phyloP scores from a whole-genome alignment of 1,284 basidiomycete species.

The Meira miltonrushii region DNA sequence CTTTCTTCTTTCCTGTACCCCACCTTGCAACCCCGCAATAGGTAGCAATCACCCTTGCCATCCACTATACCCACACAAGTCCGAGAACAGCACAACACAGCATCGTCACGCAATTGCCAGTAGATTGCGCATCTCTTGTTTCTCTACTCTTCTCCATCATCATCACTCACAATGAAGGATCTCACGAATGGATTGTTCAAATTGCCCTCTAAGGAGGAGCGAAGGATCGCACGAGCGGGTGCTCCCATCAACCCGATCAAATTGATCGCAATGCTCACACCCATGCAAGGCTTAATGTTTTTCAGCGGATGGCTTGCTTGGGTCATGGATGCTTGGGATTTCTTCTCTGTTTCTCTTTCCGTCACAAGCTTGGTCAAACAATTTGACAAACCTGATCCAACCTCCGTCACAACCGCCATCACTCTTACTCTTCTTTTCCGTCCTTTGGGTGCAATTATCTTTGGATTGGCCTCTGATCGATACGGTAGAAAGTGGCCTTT shows the following conservation, averaged over 20 bases:
- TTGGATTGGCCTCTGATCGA: conserved; percentile 59
- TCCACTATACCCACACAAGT: no score
- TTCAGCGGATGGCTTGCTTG: conserved; percentile 45
- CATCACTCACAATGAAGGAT: conserved; percentile 27
- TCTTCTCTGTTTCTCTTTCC: conserved; percentile 46
- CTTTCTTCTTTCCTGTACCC: no score
- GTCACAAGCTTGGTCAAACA: conserved; percentile 21
- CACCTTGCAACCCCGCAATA: no score
- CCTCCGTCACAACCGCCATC: conserved; percentile 60
- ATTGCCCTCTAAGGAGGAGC: conserved; percentile 43
- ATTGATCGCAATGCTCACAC: conserved; percentile 32
- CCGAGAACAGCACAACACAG: no score
- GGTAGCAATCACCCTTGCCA: no score
- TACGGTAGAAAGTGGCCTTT: conserved; percentile 91
- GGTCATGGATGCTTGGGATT: conserved; percentile 48
- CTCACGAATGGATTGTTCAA: conserved; percentile 46
- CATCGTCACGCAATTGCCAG: no score
- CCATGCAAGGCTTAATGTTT: conserved; percentile 35
- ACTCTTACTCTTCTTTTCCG: conserved; percentile 89
- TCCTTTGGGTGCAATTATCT: conserved; percentile 76
- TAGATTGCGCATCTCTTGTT: background rate
- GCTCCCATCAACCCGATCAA: conserved; percentile 46
- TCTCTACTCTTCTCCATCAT: background rate
- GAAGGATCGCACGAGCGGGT: conserved; percentile 31
- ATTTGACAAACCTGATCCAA: conserved; percentile 16